Evolutionary conservation across 495 filamentous ascomycete species (phyloP), one percentile per base, ranked within the genome.

Genomic region (Margaritispora aquatica): DNA sequence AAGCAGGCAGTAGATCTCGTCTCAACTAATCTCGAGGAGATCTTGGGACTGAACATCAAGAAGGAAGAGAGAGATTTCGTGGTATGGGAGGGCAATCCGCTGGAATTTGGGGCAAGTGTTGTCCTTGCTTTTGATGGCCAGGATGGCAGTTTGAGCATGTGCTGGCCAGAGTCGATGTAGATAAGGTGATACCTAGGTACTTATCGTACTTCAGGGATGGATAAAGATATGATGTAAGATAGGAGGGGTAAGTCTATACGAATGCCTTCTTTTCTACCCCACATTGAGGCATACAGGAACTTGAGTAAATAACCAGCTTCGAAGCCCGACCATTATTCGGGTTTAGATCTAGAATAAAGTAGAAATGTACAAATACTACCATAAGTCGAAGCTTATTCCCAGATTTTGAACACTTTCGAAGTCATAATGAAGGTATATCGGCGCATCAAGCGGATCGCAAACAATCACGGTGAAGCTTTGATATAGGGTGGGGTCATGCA

Each of bases 81-180:
- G 22, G 44, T 74, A 20, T 75, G 65, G 41, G 71, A 75, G 64
- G 72, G 73, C 17, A 67, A 70, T 60, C 73, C 73, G 1, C 64
- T 75, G n/a, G 59, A 70, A 22, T 72, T 66, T 41, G 73, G 72
- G 0, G 69, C 67, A 11, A 68, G 66, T 41, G 70, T 73, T 13
- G 71, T 70, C 5, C 36, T 75, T 27, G 64, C 67, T 24, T 66
- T 75, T 44, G 67, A 71, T 51, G 69, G 67, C 5, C 57, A 50
- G n/a, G 51, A 55, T 10, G 50, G 48, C 1, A 17, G 4, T 2
- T 51, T 61, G 2, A 54, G 36, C n/a, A 49, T 50, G 34, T 61
- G 58, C 31, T 61, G 58, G 58, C 58, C 58, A 26, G 58, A 61
- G 26, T 26, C 55, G 44, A 47, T 24, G 21, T 56, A 56, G 52